Percentiles rank a stretch among this genome's conserved stretches.
Conservation (phyloP, 2,329 filamentous ascomycete species). For the Aspergillus jensenii region DNA sequence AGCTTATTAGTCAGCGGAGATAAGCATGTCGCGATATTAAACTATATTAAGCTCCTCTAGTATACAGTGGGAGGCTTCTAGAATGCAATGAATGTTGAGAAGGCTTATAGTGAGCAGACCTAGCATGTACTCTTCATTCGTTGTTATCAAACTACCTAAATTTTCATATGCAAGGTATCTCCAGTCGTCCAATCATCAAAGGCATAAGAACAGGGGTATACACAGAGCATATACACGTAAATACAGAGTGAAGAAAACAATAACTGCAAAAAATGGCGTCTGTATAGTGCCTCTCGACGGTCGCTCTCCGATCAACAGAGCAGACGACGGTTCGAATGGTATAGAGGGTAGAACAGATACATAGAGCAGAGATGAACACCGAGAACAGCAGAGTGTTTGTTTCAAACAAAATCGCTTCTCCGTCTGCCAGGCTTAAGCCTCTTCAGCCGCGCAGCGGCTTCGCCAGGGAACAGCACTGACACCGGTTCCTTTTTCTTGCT, state of each 20-base stretch:
- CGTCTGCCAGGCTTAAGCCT: conserved; percentile 6
- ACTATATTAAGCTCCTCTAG: no score
- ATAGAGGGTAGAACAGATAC: not conserved
- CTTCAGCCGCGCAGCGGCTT: conserved; percentile 3
- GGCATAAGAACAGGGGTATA: not conserved
- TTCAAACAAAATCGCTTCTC: conserved; percentile 7
- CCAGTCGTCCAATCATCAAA: not conserved
- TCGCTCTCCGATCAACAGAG: not conserved
- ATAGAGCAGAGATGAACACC: not conserved
- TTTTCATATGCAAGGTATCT: not conserved
- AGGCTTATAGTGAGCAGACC: no score
- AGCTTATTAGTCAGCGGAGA: not conserved
- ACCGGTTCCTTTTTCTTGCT: not conserved
- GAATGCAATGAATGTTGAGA: not conserved
- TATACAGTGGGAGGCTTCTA: no score
- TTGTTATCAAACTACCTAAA: not conserved
- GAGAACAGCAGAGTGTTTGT: no score
- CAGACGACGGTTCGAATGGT: no score
- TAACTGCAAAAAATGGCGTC: not conserved
- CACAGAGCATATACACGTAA: not conserved
- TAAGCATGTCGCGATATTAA: not conserved
- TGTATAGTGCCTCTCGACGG: not conserved
- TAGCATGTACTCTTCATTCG: not conserved
- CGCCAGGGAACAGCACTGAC: not conserved
- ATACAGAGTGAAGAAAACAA: not conserved